Conservation (phyloP, 768 basidiomycete species). For the Phlebiopsis flavidoalba region DNA sequence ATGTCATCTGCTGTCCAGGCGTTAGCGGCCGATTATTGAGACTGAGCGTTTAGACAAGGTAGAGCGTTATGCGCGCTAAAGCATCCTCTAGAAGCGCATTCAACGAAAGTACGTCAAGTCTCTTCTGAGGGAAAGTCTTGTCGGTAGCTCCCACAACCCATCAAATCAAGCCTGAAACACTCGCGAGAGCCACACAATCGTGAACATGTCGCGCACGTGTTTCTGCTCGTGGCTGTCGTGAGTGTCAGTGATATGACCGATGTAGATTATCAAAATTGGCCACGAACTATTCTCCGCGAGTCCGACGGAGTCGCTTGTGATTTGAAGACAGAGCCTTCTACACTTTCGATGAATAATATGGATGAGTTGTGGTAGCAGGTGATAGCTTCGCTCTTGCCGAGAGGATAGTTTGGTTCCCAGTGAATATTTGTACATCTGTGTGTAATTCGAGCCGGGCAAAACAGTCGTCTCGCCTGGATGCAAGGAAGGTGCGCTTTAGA, state of each 20-base stretch:
- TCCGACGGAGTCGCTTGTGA: neutral
- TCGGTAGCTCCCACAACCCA: neutral
- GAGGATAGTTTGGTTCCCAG: neutral
- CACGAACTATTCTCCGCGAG: too few relatives aligned
- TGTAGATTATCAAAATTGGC: too few relatives aligned
- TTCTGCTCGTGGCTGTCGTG: too few relatives aligned
- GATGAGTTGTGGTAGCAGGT: neutral
- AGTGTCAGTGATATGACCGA: neutral
- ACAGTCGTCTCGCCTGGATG: neutral
- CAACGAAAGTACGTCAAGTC: neutral
- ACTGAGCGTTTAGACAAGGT: neutral
- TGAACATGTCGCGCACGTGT: too few relatives aligned
- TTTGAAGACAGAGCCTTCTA: neutral
- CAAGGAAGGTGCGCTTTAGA: neutral
- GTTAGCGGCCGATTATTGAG: too few relatives aligned
- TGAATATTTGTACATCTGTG: neutral
- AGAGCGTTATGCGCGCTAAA: neutral
- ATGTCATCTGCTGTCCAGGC: too few relatives aligned
- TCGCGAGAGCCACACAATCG: neutral
- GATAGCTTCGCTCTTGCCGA: neutral
- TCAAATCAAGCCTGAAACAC: neutral
- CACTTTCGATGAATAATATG: neutral
- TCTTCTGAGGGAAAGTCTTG: neutral
- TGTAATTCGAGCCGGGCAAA: neutral
- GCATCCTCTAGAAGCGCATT: neutral